Percentiles rank a stretch among this genome's conserved stretches.
Conservation (phyloP, 2,329 filamentous ascomycete species). For the Colletotrichum eleusines region DNA sequence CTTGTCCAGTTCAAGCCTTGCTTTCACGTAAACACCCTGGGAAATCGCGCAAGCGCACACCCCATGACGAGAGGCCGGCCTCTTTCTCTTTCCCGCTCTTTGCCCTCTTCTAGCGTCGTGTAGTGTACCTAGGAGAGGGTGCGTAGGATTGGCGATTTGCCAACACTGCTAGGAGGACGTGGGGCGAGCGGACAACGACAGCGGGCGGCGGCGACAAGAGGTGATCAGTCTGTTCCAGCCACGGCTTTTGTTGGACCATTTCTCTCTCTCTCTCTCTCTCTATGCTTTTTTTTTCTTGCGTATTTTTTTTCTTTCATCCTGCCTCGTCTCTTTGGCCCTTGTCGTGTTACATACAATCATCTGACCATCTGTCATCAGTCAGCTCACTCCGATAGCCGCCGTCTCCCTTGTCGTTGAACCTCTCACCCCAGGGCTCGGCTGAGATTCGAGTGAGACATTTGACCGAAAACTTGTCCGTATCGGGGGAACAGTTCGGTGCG, state of each 20-base stretch:
- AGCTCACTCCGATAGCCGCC: not conserved
- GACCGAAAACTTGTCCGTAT: not conserved
- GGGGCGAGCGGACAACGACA: constrained; percentile 15
- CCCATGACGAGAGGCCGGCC: constrained; percentile 36
- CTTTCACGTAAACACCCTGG: constrained; percentile 20
- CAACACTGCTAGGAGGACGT: constrained; percentile 14
- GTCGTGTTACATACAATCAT: constrained; percentile 1
- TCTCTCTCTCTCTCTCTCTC: not conserved
- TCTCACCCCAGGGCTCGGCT: constrained; percentile 2
- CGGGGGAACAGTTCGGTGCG: not conserved
- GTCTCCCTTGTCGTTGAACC: constrained; percentile 3
- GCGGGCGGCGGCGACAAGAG: not conserved
- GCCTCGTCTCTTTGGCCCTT: constrained; percentile 18
- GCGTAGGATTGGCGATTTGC: not conserved
- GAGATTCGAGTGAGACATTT: constrained; percentile 19
- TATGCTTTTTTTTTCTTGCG: not conserved
- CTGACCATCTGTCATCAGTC: not conserved
- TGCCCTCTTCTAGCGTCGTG: not conserved
- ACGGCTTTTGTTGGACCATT: constrained; percentile 14
- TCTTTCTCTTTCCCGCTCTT: constrained; percentile 11
- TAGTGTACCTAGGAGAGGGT: not conserved
- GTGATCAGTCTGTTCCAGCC: constrained; percentile 22
- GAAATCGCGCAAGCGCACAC: constrained; percentile 40
- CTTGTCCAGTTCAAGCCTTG: constrained; percentile 8
- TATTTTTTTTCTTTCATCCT: not conserved